These are phyloP conservation scores for Chrysoporthe puriensis DNA, from an alignment of 2,329 filamentous ascomycete species.

Conservation along the genomic window DNA sequence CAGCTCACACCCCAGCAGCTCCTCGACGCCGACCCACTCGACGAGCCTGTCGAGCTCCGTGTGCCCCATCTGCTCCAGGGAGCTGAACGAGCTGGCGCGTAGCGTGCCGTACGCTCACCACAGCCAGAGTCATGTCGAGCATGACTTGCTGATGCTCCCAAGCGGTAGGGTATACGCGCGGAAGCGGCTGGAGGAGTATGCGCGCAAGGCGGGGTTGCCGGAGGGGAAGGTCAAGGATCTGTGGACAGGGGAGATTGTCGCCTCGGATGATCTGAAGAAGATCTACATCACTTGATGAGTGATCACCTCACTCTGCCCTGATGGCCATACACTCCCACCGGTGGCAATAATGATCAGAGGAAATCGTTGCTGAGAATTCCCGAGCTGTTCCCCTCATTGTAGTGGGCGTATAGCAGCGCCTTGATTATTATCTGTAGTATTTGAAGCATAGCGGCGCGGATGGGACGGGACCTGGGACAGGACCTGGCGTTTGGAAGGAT, in stretches of 20 bases:
- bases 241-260: conserved; percentile 71
- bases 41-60: conserved; percentile 71
- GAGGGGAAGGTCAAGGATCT: conserved; percentile 75
- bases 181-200: conserved; percentile 73
- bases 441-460: conserved; percentile 25
- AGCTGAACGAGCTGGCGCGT: conserved; percentile 87
- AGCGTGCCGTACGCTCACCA: conserved; percentile 94
- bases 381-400: neutral
- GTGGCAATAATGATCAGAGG: neutral
- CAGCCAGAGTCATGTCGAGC: conserved; percentile 89
- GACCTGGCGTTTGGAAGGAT: conserved; percentile 9
- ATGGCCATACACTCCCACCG: neutral
- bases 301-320: neutral
- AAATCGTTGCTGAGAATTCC: neutral
- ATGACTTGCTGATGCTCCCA: conserved; percentile 82
- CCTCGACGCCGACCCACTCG: conserved; percentile 39
- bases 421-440: neutral
- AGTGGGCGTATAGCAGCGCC: neutral
- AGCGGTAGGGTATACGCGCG: conserved; percentile 86
- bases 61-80: conserved; percentile 94
- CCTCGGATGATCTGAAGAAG: conserved; percentile 70
- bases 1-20: conserved; percentile 33
- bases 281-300: conserved; percentile 78
- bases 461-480: neutral
- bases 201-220: conserved; percentile 75